These are phyloP conservation scores for Oryza glumipatula DNA, from an alignment of 176 grass and related monocot genomes.

Conservation along the genomic window DNA sequence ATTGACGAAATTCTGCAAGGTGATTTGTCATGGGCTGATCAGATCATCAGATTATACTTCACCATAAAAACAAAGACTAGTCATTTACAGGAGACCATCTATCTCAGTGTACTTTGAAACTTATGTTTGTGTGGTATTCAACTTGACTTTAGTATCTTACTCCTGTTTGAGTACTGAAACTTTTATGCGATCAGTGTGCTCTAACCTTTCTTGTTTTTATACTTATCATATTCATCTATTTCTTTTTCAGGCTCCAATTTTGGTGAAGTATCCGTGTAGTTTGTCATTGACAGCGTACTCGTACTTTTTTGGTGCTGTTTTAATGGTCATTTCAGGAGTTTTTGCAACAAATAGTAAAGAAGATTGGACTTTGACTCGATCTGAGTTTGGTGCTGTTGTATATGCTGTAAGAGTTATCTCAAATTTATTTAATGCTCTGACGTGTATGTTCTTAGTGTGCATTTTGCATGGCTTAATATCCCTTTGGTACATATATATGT, in stretches of 20 bases:
- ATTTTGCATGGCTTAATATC: conserved; percentile 2
- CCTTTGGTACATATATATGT: background rate
- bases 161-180: background rate
- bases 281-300: conserved; percentile 84
- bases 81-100: background rate
- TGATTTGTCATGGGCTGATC: conserved; percentile 17
- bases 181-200: background rate
- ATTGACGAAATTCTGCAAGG: background rate
- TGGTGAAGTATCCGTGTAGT: conserved; percentile 75
- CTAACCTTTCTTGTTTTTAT: conserved; percentile 22
- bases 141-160: too few species aligned
- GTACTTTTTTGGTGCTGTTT: conserved; percentile 81
- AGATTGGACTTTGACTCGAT: conserved; percentile 77
- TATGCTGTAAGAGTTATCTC: conserved; percentile 44
- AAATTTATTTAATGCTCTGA: too few species aligned
- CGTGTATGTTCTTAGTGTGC: background rate
- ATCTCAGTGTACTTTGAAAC: background rate
- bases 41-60: too few species aligned
- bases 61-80: too few species aligned
- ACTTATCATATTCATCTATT: conserved; percentile 7
- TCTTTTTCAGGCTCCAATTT: conserved; percentile 79
- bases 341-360: conserved; percentile 52
- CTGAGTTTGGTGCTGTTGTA: conserved; percentile 75
- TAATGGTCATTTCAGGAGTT: conserved; percentile 80
- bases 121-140: background rate